These are phyloP conservation scores for Fragaria ananassa DNA, from an alignment of 306 rosid genomes.

Conservation along the genomic window DNA sequence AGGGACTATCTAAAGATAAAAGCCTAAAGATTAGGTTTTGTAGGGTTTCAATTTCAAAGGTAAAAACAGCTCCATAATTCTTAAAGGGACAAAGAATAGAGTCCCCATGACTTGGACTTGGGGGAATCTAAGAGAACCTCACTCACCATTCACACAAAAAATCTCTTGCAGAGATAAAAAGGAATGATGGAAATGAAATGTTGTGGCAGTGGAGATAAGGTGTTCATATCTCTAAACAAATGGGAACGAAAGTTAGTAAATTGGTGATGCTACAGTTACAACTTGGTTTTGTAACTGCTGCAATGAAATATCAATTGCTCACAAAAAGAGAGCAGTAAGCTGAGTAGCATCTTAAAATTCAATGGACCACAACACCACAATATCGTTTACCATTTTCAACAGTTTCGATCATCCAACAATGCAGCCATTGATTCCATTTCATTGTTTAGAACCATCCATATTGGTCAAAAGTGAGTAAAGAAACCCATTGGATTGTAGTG, in stretches of 20 bases:
- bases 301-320: conserved; percentile 1
- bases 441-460: conserved; percentile 23
- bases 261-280: background rate
- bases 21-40: background rate
- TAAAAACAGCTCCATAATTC: background rate
- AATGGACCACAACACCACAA: conserved; percentile 28
- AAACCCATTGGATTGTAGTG: conserved; percentile 15
- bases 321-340: conserved; percentile 3
- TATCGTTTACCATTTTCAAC: conserved; percentile 13
- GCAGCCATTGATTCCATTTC: conserved; percentile 17
- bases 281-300: background rate
- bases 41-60: background rate
- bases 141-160: background rate
- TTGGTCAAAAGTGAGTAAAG: conserved; percentile 22
- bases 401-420: background rate
- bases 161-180: conserved; percentile 8
- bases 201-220: conserved; percentile 14
- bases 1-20: background rate
- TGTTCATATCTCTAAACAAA: background rate
- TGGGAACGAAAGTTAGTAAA: background rate
- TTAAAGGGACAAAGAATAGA: conserved; percentile 9
- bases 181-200: conserved; percentile 14
- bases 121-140: conserved; percentile 2
- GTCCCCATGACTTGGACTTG: conserved; percentile 14
- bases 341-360: conserved; percentile 24